Conservation (phyloP, 1,284 basidiomycete genomes). For the Thecaphora thlaspeos region DNA sequence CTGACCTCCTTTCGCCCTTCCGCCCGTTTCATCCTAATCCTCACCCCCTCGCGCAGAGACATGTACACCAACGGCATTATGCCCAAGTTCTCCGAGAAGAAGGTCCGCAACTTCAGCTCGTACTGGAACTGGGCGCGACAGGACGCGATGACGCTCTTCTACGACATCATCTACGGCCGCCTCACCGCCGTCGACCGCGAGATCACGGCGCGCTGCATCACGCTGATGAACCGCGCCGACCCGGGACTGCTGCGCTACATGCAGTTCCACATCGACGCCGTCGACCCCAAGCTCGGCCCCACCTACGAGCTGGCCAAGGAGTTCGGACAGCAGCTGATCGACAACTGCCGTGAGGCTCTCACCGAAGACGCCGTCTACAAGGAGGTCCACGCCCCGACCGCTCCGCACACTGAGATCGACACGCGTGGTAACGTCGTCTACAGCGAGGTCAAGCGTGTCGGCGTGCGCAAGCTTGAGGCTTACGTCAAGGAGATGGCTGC, state of each 20-base stretch:
- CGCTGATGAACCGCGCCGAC: slow-evolving; percentile 95
- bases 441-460: slow-evolving; percentile 87
- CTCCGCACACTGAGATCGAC: slow-evolving; percentile 89
- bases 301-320: slow-evolving; percentile 92
- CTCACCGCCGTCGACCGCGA: slow-evolving; percentile 80
- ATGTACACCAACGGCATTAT: slow-evolving; percentile 90
- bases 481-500: slow-evolving; percentile 99
- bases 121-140: slow-evolving; percentile 99
- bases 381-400: slow-evolving; percentile 71
- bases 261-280: slow-evolving; percentile 88
- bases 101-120: slow-evolving; percentile 95
- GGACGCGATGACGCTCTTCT: slow-evolving; percentile 91
- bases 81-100: slow-evolving; percentile 87
- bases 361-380: slow-evolving; percentile 84
- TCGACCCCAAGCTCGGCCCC: slow-evolving; percentile 74
- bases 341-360: slow-evolving; percentile 84
- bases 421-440: slow-evolving; percentile 92
- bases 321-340: slow-evolving; percentile 91
- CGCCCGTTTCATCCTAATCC: too few relatives aligned
- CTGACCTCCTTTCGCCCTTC: too few relatives aligned
- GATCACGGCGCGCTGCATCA: slow-evolving; percentile 72
- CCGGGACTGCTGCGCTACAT: slow-evolving; percentile 68
- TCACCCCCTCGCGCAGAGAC: slow-evolving; percentile 63
- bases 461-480: slow-evolving; percentile 93
- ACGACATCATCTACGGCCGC: slow-evolving; percentile 71